Base-by-base conservation (phyloP, 345 rosid genomes). In the Eucalyptus grandis region DNA sequence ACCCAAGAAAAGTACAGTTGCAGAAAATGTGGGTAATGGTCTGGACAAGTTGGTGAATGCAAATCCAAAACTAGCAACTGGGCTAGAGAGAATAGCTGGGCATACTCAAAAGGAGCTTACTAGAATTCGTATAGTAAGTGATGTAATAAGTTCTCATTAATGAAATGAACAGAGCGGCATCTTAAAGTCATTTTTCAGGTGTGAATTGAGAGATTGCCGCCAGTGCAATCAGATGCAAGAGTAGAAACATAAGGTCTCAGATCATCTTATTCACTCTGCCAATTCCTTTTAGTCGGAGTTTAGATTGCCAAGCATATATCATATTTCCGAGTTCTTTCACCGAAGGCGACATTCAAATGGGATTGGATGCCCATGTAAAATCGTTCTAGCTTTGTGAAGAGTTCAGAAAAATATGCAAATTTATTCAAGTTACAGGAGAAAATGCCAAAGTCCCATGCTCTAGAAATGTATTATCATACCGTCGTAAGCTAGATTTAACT, bases 341-440 rank as follows among this genome's bases (percentile, higher is more conserved):
- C 6, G 0, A 8, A 65, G 40, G 6, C 1, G 2, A n/a, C 19
- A 65, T n/a, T 14, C 77, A 65, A 65, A 65, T 0, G 19, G 11
- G 77, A 65, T 65, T n/a, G 77, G 77, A 65, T n/a, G n/a, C 77
- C 77, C 77, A 4, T 65, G 0, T 65, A 65, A n/a, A 65, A 65
- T 16, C 5, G 1, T 65, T 65, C 37, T n/a, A 65, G 77, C 21
- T 65, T n/a, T n/a, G 40, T 14, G 40, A 65, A 65, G 37, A 14
- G 77, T n/a, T 65, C 40, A n/a, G 21, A 60, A 65, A 14, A n/a
- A 65, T 14, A 4, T 65, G 40, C n/a, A 65, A 65, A n/a, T n/a
- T 65, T n/a, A 40, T 31, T 13, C 3, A 0, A 2, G 40, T n/a
- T n/a, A 17, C 6, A 8, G 21, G 40, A 14, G 77, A 65, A 16